Evolutionary conservation across 768 basidiomycete species (phyloP), one percentile per base, ranked within the genome.

Genomic region (Boletus reticulatus): DNA sequence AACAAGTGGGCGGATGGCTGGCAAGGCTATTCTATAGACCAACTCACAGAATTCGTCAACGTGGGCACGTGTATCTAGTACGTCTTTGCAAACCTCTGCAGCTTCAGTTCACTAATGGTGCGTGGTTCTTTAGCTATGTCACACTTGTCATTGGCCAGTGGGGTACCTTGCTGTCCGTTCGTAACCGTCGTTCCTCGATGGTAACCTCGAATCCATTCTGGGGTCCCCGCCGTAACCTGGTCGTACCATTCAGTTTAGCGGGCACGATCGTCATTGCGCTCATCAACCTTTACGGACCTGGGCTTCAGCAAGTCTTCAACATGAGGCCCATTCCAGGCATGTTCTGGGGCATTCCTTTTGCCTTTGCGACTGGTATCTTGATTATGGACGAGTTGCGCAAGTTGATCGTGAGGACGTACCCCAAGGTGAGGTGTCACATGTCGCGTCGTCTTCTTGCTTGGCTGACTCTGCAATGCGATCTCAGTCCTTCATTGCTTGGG

Each of bases 371-470:
- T 11, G 76, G 72, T 0, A 75, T 80, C 17, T 58, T 81, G 57
- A 59, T 64, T 0, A 68, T 80, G 67, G 80, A 81, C 54, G 79
- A 81, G 60, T 43, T 71, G 17, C 69, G 80, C 49, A 80, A 80
- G 66, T 57, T 77, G 50, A 61, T 79, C 37, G 78, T 78, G 53
- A 66, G 78, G 60, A 68, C 72, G 9, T 77, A 77, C 52, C 78
- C 77, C 2, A 73, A 75, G 66, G 77, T 76, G 53, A 65, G 65
- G 9, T 1, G 13, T 45, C 19, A 0, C 4, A 6, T 34, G 1
- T 12, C 7, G 13, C 29, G 24, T 36, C 16, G 8, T 17, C 22
- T 19, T 17, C 22, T 19, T 20, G 20, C 22, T 43, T 44, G 11
- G n/a, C 51, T 59, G 50, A 64, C 37, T 48, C 12, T 34, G 20